Conservation (phyloP, 148 eudicot species). For the Spergularia bocconei region DNA sequence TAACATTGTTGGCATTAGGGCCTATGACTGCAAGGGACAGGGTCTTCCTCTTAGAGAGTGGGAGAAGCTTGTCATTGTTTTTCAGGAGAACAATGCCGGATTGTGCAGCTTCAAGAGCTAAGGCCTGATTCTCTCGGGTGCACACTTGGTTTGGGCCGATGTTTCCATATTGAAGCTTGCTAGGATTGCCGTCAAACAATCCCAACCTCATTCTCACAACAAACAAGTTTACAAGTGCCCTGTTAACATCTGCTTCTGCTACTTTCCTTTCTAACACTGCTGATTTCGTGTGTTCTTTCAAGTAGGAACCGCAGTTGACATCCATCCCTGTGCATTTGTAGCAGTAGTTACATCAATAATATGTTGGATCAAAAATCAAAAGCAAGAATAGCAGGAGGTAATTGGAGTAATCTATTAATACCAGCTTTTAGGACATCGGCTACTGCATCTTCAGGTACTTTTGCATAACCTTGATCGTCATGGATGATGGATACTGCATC, state of each 20-base stretch:
- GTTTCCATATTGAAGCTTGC: slow-evolving; percentile 39
- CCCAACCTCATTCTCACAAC: slow-evolving; percentile 74
- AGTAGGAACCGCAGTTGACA: slow-evolving; percentile 70
- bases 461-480: slow-evolving; percentile 62
- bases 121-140: slow-evolving; percentile 40
- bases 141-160: slow-evolving; percentile 57
- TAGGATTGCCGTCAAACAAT: slow-evolving; percentile 66
- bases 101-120: slow-evolving; percentile 78
- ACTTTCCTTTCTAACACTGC: slow-evolving; percentile 55
- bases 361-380: not conserved
- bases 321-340: slow-evolving; percentile 62
- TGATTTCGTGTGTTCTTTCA: slow-evolving; percentile 67
- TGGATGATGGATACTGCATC: slow-evolving; percentile 76
- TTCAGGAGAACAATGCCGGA: slow-evolving; percentile 75
- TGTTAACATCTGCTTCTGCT: slow-evolving; percentile 51
- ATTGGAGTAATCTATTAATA: slow-evolving; percentile 14
- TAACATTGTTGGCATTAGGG: slow-evolving; percentile 56
- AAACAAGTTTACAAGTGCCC: slow-evolving; percentile 79
- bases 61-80: slow-evolving; percentile 54
- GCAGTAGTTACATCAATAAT: not conserved
- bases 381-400: not conserved
- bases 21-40: slow-evolving; percentile 75
- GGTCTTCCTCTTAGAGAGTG: slow-evolving; percentile 43
- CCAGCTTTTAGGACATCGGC: slow-evolving; percentile 89
- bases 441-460: slow-evolving; percentile 79